Base-by-base conservation (phyloP, 1,284 basidiomycete genomes). In the Ganoderma leucocontextum region DNA sequence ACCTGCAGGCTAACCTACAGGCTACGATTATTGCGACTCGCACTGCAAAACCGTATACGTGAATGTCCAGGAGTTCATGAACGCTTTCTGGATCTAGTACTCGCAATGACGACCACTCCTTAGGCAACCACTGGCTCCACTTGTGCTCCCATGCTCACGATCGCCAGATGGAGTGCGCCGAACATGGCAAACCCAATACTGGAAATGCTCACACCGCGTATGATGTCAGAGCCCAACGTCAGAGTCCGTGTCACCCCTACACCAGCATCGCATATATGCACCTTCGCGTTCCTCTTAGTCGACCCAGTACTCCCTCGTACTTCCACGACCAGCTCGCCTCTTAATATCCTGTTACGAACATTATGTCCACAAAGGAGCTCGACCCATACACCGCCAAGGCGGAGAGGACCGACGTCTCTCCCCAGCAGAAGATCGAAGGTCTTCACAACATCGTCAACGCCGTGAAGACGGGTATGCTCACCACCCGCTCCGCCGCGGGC, bases 401-500 rank as follows among this genome's bases (percentile, higher is more conserved):
- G 4, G 83, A 89, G 73, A 87, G 86, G 76, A 80, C 82, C 63
- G 78, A 84, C 67, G 77, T 86, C 53, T 84, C 87, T 2, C 84
- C 86, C 17, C 85, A 88, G 73, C 85, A 92, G 75, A 94, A 91
- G 79, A 89, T 93, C 44, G 79, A 84, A 65, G 90, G 90, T 86
- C 82, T 93, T 47, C 89, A 89, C 70, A 79, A 82, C 44, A 86
- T 95, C 69, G 76, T 94, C 67, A 86, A 88, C 68, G 79, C 83
- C 0, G 87, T 89, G 25, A 84, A 88, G 76, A 89, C 88, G 0
- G 92, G 91, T 61, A 95, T 97, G 91, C 83, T 97, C 63, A 93
- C 92, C 19, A 94, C 94, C 19, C 90, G 91, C 59, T 85, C 88
- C n/a, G 77, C 86, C n/a, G 84, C 89, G 71, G 95, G 95, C 2